A percentile compares a stretch with the other conserved stretches of the same genome.
These are phyloP conservation scores for Hymenoscyphus salicellus DNA, from an alignment of 2,329 filamentous ascomycete genomes.

Conservation along the genomic window DNA sequence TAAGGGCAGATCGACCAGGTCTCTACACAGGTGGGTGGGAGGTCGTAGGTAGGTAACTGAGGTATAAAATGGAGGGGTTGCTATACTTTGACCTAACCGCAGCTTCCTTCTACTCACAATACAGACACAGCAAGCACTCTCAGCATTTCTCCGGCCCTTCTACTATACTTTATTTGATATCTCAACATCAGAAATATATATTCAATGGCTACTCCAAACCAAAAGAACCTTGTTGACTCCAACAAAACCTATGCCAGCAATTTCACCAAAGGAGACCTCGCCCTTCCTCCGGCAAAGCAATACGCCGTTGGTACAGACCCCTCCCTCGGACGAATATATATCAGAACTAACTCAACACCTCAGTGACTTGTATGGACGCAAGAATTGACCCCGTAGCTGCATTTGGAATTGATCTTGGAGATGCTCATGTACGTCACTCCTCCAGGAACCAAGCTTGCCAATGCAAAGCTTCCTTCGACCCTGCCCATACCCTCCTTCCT, in stretches of 20 bases:
- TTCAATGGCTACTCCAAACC: slow-evolving; percentile 38
- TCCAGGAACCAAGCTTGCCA: not conserved
- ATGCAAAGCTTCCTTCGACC: not conserved
- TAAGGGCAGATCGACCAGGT: slow-evolving; percentile 4
- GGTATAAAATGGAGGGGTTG: not conserved
- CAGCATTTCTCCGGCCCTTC: not conserved
- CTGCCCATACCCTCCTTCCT: too few species aligned
- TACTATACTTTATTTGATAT: not conserved
- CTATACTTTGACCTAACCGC: not conserved
- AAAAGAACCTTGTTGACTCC: slow-evolving; percentile 53
- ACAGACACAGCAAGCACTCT: not conserved
- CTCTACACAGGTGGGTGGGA: too few species aligned
- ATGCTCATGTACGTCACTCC: slow-evolving; percentile 56
- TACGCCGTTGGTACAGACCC: slow-evolving; percentile 56
- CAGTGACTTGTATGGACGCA: slow-evolving; percentile 80
- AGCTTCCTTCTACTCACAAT: not conserved
- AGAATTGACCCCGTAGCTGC: slow-evolving; percentile 65
- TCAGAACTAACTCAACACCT: not conserved
- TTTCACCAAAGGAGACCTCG: slow-evolving; percentile 65
- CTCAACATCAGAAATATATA: not conserved
- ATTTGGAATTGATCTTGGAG: slow-evolving; percentile 68
- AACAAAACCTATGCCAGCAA: slow-evolving; percentile 55
- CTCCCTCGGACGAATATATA: too few species aligned
- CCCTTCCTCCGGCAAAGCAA: slow-evolving; percentile 66
- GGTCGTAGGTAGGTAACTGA: not conserved